Conservation (phyloP, 805 yeast species). For the Candida glaebosa region DNA sequence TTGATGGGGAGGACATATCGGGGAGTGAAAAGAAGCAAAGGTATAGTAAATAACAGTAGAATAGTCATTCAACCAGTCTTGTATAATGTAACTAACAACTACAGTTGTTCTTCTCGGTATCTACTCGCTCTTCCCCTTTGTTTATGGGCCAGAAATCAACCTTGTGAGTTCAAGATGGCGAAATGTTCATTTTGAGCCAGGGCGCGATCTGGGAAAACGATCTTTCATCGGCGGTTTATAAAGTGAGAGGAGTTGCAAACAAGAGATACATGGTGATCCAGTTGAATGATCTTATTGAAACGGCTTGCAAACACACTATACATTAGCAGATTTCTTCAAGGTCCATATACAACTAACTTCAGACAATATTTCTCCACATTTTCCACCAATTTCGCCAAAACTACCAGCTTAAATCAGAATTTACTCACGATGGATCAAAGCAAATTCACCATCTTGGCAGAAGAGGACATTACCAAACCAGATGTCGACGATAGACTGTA, state of each 20-base stretch:
- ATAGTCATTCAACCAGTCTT: no score
- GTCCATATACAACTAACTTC: background rate
- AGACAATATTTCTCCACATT: background rate
- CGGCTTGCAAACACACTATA: background rate
- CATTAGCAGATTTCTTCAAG: background rate
- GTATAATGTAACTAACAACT: no score
- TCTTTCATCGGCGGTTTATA: background rate
- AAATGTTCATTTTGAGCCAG: background rate
- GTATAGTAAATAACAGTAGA: no score
- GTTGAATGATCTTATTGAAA: constrained; percentile 1
- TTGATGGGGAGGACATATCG: no score
- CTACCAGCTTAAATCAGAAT: constrained; percentile 1
- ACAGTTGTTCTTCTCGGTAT: no score
- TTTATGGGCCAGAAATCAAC: no score
- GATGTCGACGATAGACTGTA: constrained; percentile 73
- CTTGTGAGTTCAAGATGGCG: background rate
- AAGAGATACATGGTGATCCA: background rate
- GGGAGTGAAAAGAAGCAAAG: no score
- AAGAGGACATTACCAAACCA: constrained; percentile 40
- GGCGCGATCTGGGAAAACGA: background rate
- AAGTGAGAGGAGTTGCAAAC: background rate
- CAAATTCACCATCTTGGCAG: constrained; percentile 22
- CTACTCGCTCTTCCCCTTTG: no score
- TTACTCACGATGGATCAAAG: constrained; percentile 2
- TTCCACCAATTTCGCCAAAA: background rate